Percentiles rank a stretch among this genome's conserved stretches.
Conservation (phyloP, 2,329 filamentous ascomycete genomes). For the Nemania bipapillata region DNA sequence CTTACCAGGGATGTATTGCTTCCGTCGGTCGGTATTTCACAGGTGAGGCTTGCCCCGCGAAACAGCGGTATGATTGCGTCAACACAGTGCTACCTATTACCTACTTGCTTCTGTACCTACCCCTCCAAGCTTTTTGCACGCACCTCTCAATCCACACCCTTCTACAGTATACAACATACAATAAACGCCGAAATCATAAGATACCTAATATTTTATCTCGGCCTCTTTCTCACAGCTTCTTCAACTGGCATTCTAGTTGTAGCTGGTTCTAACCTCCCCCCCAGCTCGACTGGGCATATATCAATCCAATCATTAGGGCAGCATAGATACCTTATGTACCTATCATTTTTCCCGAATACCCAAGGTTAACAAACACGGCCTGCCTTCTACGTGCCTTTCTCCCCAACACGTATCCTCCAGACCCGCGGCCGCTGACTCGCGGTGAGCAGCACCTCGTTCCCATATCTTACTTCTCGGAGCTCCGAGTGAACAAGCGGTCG, state of each 20-base stretch:
- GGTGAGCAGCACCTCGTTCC: background rate
- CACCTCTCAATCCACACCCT: background rate
- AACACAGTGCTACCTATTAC: constrained; percentile 31
- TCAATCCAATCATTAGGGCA: background rate
- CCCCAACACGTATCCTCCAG: background rate
- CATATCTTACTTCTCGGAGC: background rate
- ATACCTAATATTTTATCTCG: background rate
- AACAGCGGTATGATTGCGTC: constrained; percentile 30
- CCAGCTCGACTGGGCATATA: background rate
- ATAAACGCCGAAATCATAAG: no score
- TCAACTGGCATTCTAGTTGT: constrained; percentile 1
- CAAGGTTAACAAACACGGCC: background rate
- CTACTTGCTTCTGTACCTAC: constrained; percentile 17
- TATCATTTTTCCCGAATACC: background rate
- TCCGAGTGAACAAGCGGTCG: constrained; percentile 4
- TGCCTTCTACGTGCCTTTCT: background rate
- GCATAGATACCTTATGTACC: background rate
- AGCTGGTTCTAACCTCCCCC: constrained; percentile 1
- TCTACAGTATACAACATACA: background rate
- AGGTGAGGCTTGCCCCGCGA: background rate
- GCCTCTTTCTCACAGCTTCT: constrained; percentile 2
- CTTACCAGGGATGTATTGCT: no score
- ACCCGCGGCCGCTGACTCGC: background rate
- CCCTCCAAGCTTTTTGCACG: constrained; percentile 18
- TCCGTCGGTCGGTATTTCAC: no score